Evolutionary conservation across 2,329 filamentous ascomycete genomes (phyloP).

Genomic region (Penicillium decumbens): DNA sequence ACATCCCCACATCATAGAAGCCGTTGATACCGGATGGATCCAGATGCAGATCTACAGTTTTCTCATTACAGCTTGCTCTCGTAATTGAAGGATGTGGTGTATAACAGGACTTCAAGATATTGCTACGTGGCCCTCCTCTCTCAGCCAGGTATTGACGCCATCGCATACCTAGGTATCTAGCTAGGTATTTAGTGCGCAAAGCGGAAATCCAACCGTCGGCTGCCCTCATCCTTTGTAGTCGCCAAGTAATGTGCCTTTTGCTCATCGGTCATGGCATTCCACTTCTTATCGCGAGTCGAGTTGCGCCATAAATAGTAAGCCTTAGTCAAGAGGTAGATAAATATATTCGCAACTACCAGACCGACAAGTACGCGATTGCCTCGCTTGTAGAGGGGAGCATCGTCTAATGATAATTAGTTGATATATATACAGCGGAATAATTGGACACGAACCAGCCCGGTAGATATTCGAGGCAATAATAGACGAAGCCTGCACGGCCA

Average conservation of each 20-base stretch:
- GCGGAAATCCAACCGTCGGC: conserved; percentile 34
- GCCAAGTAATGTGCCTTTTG: conserved; percentile 28
- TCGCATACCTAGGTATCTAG: too few relatives aligned
- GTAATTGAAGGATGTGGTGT: too few relatives aligned
- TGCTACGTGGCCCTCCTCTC: too few relatives aligned
- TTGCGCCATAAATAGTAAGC: conserved; percentile 33
- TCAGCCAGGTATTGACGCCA: too few relatives aligned
- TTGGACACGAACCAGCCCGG: conserved; percentile 22
- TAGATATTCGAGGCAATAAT: conserved; percentile 39
- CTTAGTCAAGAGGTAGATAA: conserved; percentile 29
- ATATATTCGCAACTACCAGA: conserved; percentile 23
- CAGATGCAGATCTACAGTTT: too few relatives aligned
- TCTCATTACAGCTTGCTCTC: too few relatives aligned
- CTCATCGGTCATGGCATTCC: conserved; percentile 30
- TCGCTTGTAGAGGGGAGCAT: conserved; percentile 46
- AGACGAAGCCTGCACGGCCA: conserved; percentile 34
- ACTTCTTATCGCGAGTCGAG: conserved; percentile 24
- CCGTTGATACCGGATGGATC: too few relatives aligned
- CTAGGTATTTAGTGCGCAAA: conserved; percentile 27
- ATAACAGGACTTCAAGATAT: too few relatives aligned
- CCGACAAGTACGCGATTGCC: conserved; percentile 34
- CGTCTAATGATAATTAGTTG: conserved; percentile 22
- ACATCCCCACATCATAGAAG: too few relatives aligned
- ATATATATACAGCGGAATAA: not conserved
- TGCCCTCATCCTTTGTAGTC: conserved; percentile 32